phyloP scores from a whole-genome alignment of 176 grass and related monocot species.

The Juncus effusus region DNA sequence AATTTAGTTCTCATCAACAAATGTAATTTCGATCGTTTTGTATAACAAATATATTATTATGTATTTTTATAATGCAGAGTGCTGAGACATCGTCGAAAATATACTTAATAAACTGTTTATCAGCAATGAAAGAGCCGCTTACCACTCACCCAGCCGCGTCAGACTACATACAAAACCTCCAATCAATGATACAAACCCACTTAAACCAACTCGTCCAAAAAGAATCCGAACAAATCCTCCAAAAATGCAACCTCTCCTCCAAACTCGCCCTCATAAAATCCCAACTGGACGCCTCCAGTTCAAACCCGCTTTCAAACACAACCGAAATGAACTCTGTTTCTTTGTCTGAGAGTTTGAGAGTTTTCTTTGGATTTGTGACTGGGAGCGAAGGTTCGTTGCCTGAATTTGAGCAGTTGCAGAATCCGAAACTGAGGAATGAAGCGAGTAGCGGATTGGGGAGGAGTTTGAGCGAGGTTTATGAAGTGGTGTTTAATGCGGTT shows the following conservation, averaged over 20 bases:
- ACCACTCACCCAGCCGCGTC: constrained; percentile 59
- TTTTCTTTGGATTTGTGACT: constrained; percentile 72
- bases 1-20: constrained; percentile 8
- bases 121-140: constrained; percentile 85
- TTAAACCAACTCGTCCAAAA: constrained; percentile 53
- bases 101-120: constrained; percentile 95
- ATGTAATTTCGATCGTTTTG: neutral
- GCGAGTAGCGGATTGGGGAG: constrained; percentile 61
- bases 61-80: constrained; percentile 47
- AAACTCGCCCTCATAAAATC: constrained; percentile 77
- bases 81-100: constrained; percentile 71
- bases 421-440: constrained; percentile 67
- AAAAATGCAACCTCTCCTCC: constrained; percentile 54
- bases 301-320: constrained; percentile 48
- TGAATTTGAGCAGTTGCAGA: constrained; percentile 88
- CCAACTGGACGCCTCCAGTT: constrained; percentile 30
- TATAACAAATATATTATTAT: neutral
- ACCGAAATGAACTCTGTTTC: constrained; percentile 56
- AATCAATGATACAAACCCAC: constrained; percentile 58
- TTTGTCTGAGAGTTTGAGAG: constrained; percentile 70
- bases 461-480: constrained; percentile 63
- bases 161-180: constrained; percentile 57
- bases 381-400: constrained; percentile 82
- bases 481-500: constrained; percentile 67
- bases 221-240: constrained; percentile 70